These are phyloP conservation scores for Diaporthe sp. DNA, from an alignment of 2,329 filamentous ascomycete genomes.

Conservation along the genomic window DNA sequence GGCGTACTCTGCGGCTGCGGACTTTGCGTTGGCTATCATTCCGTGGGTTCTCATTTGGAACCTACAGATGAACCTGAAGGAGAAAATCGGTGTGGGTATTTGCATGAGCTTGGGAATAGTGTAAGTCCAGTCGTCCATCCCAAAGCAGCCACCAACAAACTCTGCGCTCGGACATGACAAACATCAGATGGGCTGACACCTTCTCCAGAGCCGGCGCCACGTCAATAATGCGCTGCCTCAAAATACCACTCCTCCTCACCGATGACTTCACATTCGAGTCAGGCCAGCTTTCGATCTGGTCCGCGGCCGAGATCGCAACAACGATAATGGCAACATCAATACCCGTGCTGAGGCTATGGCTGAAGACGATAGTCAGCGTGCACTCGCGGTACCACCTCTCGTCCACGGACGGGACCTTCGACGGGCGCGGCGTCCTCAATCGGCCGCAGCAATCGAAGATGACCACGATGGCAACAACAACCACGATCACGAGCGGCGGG, in stretches of 20 bases:
- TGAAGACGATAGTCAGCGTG: slow-evolving; percentile 10
- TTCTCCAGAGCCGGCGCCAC: slow-evolving; percentile 47
- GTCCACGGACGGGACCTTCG: slow-evolving; percentile 10
- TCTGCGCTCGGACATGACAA: slow-evolving; percentile 32
- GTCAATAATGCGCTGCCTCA: slow-evolving; percentile 43
- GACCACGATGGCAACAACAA: slow-evolving; percentile 1
- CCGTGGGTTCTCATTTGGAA: slow-evolving; percentile 57
- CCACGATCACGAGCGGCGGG: slow-evolving; percentile 21
- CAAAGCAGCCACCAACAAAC: slow-evolving; percentile 26
- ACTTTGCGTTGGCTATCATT: slow-evolving; percentile 55
- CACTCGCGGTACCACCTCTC: slow-evolving; percentile 12
- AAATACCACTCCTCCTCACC: slow-evolving; percentile 22
- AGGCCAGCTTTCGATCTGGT: slow-evolving; percentile 39
- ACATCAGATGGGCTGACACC: slow-evolving; percentile 33
- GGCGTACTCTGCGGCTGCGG: slow-evolving; percentile 52
- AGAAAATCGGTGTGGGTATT: slow-evolving; percentile 54
- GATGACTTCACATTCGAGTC: slow-evolving; percentile 36
- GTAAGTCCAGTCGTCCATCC: slow-evolving; percentile 44
- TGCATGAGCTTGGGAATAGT: slow-evolving; percentile 60
- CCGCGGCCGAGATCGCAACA: slow-evolving; percentile 45
- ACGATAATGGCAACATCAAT: slow-evolving; percentile 50
- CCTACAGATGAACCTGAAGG: slow-evolving; percentile 53
- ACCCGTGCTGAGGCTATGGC: slow-evolving; percentile 46
- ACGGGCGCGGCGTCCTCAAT: slow-evolving; percentile 10
- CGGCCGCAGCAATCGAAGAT: not conserved